Conservation (phyloP, 768 basidiomycete genomes). For the Mycena leptocephala region DNA sequence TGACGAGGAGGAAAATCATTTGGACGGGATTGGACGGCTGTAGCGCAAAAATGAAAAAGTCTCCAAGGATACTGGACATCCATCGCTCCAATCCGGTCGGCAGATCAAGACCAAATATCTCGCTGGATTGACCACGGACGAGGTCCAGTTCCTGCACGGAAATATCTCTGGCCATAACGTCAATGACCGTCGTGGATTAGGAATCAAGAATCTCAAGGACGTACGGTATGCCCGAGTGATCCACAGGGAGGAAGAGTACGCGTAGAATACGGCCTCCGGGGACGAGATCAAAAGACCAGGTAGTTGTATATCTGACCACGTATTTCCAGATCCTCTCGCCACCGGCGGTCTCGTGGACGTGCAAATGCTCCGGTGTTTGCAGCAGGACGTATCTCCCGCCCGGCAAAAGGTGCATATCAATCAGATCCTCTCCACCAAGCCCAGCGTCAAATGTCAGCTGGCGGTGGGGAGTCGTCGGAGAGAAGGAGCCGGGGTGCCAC, state of each 20-base stretch:
- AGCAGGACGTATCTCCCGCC: not conserved
- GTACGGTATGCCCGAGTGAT: not conserved
- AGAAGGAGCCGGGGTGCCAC: not conserved
- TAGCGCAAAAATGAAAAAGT: not conserved
- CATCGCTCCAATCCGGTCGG: not conserved
- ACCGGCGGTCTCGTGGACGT: not conserved
- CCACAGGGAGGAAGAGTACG: not conserved
- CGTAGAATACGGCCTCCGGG: not conserved
- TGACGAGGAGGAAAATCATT: not conserved
- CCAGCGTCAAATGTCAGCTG: not conserved
- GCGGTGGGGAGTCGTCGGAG: not conserved
- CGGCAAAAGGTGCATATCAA: not conserved
- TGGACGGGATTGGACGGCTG: not conserved
- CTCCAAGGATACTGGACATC: not conserved
- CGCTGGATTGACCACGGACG: not conserved
- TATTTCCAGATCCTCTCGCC: not conserved
- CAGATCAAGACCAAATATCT: not conserved
- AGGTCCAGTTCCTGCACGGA: not conserved
- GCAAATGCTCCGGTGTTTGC: not conserved
- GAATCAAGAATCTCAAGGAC: not conserved
- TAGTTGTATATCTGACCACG: not conserved
- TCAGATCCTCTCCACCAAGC: not conserved
- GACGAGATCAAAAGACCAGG: not conserved
- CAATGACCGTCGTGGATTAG: too few species aligned
- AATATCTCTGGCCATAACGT: not conserved